Evolutionary conservation across 1,284 basidiomycete genomes (phyloP), one percentile per base, ranked within the genome.

Genomic region (Filobasidium uniguttulatum): DNA sequence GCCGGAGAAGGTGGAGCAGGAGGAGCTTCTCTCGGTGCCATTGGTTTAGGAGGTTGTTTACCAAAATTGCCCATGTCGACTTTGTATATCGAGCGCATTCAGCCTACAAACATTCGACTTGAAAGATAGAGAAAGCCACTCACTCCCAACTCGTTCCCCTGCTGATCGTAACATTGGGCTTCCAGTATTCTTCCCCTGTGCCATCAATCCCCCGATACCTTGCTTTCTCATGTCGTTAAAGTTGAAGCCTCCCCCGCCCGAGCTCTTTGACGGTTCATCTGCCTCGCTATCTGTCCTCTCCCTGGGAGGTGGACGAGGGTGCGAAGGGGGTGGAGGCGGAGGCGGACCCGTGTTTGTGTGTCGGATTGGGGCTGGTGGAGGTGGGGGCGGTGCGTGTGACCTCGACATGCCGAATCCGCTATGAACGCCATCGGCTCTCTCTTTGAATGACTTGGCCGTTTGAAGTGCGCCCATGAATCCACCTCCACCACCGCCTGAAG

Each of bases 81-180:
- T 46, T 10, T 3, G 15, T 23, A 17, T 29, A 19, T 37, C 33
- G 25, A 26, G 19, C 19, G 5, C 7, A 9, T 17, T 25, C 8
- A 22, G 30, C 22, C 47, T 37, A 30, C n/a, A 35, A 14, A 20
- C 49, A 50, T 53, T 49, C 49, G 46, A 51, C 54, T 44, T 49
- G 53, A 51, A 49, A 45, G 48, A 52, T 38, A 35, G 10, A 44
- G 56, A 35, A 44, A 36, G 59, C 56, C 48, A 62, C 75, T 58
- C 60, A 82, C 82, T 75, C 55, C 72, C 61, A 64, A 71, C 76
- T 50, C 60, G 73, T 53, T 77, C 74, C 17, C 80, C 83, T 19
- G 82, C 76, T 48, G 84, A 79, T 71, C 83, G 90, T 59, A 93
- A 65, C 62, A 85, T 88, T 1, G 89, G 89, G 73, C 93, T 82